Evolutionary conservation across 2,329 filamentous ascomycete genomes (phyloP), one percentile per base, ranked within the genome.

Genomic region (Zopfia rhizophila): DNA sequence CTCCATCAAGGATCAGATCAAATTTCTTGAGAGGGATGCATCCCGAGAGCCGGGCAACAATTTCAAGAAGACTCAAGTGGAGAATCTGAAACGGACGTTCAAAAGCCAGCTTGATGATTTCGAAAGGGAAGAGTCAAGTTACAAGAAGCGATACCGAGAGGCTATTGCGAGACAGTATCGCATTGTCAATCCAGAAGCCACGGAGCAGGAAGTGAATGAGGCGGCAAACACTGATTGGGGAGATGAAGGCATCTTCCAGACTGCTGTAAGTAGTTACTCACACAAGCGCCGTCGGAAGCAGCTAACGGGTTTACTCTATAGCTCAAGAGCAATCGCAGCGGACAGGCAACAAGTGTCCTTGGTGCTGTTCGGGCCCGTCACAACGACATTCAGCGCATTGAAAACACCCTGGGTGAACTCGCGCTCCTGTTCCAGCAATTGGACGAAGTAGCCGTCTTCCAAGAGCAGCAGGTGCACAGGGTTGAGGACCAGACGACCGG

Each of bases 141-240:
- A 90, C 76, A 81, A 83, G 65, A 79, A 83, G 66, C 79, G 85
- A 55, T 91, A 91, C 71, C 82, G 86, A 50, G 87, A 91, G 54
- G 88, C 91, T 70, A 90, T 93, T 66, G 84, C 84, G 47, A 82
- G 90, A 62, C 90, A 94, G 72, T 92, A 90, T 72, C 81, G 84
- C 45, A 91, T 93, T 65, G 88, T 91, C 57, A 90, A 91, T 68
- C 89, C 89, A 38, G 86, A 91, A 31, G 90, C 89, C n/a, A 82
- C 82, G 36, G 88, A 91, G 48, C 76, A 81, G 1, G 87, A 93
- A 72, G 85, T 92, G 3, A 76, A 80, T 36, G 77, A 89, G 68
- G 88, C 88, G 3, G 77, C 84, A 17, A 79, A 89, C 58, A 78
- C 84, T 41, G 86, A 91, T 67, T 89, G 88, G 86, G 84, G 86